Base-by-base conservation (phyloP, 2,329 filamentous ascomycete species). In the Fusarium citri region DNA sequence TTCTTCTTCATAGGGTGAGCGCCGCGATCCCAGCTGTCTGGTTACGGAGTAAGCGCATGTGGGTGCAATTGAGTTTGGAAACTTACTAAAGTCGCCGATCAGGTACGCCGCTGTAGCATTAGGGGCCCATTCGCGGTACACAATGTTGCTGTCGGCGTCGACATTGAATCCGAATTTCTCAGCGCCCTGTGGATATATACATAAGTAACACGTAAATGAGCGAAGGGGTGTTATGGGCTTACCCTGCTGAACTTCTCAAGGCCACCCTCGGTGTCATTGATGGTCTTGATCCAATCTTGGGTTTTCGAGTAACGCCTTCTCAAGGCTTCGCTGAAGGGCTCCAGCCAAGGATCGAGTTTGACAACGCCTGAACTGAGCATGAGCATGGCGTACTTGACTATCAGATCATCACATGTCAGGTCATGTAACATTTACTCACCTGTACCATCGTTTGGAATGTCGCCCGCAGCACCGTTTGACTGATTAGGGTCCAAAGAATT, bases 91-190 rank as follows among this genome's bases (percentile, higher is more conserved):
- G 74, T 98, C 96, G 66, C 96, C 96, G 74, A 97, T 91, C 55
- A 99, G 87, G 78, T 90, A 94, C 51, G 96, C 96, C 76, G 92
- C 86, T 42, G 89, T 85, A 56, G 94, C 95, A 83, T 94, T 97
- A 26, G 96, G 94, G 2, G 96, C 96, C 96, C 96, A 99, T 86
- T 99, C 96, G 73, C 94, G 88, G 81, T 99, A 99, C 61, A 87
- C 85, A 72, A 99, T 94, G 79, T 94, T 94, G 79, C 93, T 93
- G 76, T 97, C 90, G 56, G 88, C 84, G 77, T 91, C 87, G 64
- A 96, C 90, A 72, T 93, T 94, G 81, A 99, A 89, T 59, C 96
- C 96, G 77, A 92, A 97, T 68, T 87, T 91, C 77, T 98, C 94
- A 68, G 89, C 92, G 46, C 96, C 95, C 93, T 97, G 18, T 12